Evolutionary conservation across 768 basidiomycete genomes (phyloP), one percentile per base, ranked within the genome.

Genomic region (Trichaptum fuscoviolaceum): DNA sequence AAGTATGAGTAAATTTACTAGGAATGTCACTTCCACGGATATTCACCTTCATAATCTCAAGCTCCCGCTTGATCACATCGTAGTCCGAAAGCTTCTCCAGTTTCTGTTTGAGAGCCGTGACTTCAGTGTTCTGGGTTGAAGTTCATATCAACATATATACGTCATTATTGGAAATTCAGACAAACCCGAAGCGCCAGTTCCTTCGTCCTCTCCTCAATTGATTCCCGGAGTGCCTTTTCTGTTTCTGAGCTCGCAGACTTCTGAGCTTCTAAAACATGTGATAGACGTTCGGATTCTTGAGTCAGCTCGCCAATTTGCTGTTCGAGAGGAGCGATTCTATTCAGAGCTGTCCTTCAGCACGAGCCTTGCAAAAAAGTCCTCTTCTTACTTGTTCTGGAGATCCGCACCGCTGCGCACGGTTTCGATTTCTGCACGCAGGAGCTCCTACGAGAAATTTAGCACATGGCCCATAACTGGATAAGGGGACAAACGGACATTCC

Each of bases 41-140:
- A 60, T 62, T 30, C 30, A 93, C 97, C 87, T 99, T 98, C 93
- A 99, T 93, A 69, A 99, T 99, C 73, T 95, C 95, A 30, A 99
- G 83, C 75, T 99, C 97, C 27, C 97, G 89, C 80, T 99, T 99
- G 73, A 99, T 88, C 78, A 99, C 96, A 72, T 99, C 96, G 72
- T 99, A 99, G 76, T 99, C 95, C 18, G 76, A 76, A 68, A 90
- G 92, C 69, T 85, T 86, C 71, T 85, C 87, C 42, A 99, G 78
- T 69, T 87, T 88, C 35, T 79, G 77, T 73, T 84, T 88, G 1
- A 96, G 80, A 62, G 82, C 82, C 18, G 90, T 89, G 5, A 90
- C 79, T 76, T 97, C 95, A 2, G 75, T 74, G 3, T 74, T 77
- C 87, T 92, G 65, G 34, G 58, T 36, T 65, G 66, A 61, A 62